phyloP scores from a whole-genome alignment of 2,329 filamentous ascomycete genomes.

The Tolypocladium guangdongense region DNA sequence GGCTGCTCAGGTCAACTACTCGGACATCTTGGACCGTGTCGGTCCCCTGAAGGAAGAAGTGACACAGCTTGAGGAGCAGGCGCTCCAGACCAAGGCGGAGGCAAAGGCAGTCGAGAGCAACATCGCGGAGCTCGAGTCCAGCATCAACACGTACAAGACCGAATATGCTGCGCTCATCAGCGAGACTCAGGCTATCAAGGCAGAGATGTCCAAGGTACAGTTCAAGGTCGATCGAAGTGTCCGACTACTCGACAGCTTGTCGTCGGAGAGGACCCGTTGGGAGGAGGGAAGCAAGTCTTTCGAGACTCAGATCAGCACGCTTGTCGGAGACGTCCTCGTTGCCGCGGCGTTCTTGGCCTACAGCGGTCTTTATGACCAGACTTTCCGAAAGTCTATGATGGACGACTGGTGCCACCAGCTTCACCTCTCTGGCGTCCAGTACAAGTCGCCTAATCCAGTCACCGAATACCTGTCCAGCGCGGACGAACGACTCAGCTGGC shows the following conservation, averaged over 20 bases:
- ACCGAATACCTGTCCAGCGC: constrained; percentile 96
- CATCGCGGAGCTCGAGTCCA: constrained; percentile 72
- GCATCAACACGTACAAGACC: constrained; percentile 89
- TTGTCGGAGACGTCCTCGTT: constrained; percentile 89
- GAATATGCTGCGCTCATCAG: constrained; percentile 95
- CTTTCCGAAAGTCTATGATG: constrained; percentile 94
- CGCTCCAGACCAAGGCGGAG: constrained; percentile 84
- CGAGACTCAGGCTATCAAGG: constrained; percentile 93
- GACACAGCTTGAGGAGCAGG: constrained; percentile 72
- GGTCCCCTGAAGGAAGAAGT: constrained; percentile 90
- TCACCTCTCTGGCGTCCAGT: constrained; percentile 81
- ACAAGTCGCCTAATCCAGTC: constrained; percentile 87
- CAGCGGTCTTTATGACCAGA: constrained; percentile 93
- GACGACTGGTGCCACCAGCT: constrained; percentile 96
- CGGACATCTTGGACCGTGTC: constrained; percentile 90
- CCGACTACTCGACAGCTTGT: constrained; percentile 84
- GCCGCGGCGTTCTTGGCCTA: constrained; percentile 97
- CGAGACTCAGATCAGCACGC: constrained; percentile 91
- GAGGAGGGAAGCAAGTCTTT: constrained; percentile 97
- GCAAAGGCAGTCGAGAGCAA: constrained; percentile 85
- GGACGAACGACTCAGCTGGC: constrained; percentile 90
- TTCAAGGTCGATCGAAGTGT: constrained; percentile 98
- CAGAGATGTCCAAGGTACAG: constrained; percentile 91
- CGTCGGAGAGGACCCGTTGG: constrained; percentile 88
- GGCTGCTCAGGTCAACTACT: constrained; percentile 90